phyloP scores from a whole-genome alignment of 1,284 basidiomycete genomes.

The Sporisorium sorghi region DNA sequence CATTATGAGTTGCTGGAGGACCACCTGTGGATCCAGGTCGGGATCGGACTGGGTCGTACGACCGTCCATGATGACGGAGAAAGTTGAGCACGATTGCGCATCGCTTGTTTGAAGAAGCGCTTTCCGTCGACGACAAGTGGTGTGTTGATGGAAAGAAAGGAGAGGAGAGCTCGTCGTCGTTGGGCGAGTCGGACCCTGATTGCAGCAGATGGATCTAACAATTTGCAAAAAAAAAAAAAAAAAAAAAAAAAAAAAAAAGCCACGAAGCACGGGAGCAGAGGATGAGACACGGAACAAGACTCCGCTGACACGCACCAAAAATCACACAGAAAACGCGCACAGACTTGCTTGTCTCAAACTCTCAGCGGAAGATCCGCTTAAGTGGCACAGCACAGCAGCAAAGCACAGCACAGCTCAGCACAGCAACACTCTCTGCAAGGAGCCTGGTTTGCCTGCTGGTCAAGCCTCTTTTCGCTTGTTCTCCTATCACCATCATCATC shows the following conservation, averaged over 20 bases:
- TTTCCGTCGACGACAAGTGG: neutral
- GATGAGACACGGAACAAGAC: no score
- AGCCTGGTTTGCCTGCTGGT: neutral
- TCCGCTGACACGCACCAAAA: no score
- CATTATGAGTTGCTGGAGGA: slow-evolving; percentile 35
- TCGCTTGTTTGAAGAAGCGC: slow-evolving; percentile 7
- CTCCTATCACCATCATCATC: slow-evolving; percentile 2
- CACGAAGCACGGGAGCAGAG: no score
- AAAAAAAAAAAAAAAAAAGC: neutral
- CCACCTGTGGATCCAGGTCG: slow-evolving; percentile 15
- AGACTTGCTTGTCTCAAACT: no score
- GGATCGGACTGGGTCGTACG: slow-evolving; percentile 9
- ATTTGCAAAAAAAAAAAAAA: neutral
- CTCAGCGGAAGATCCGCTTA: neutral
- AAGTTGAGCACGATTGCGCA: slow-evolving; percentile 12
- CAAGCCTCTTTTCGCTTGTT: neutral
- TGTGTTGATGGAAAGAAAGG: neutral
- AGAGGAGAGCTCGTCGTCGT: neutral
- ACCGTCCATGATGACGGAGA: slow-evolving; percentile 36
- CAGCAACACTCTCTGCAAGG: slow-evolving; percentile 6
- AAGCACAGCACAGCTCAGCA: slow-evolving; percentile 1
- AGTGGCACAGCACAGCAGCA: neutral
- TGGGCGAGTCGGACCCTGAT: slow-evolving; percentile 21
- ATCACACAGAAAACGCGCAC: neutral
- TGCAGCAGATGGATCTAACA: neutral